These are phyloP conservation scores for Pseudohalonectria lignicola DNA, from an alignment of 2,329 filamentous ascomycete species.

Conservation along the genomic window DNA sequence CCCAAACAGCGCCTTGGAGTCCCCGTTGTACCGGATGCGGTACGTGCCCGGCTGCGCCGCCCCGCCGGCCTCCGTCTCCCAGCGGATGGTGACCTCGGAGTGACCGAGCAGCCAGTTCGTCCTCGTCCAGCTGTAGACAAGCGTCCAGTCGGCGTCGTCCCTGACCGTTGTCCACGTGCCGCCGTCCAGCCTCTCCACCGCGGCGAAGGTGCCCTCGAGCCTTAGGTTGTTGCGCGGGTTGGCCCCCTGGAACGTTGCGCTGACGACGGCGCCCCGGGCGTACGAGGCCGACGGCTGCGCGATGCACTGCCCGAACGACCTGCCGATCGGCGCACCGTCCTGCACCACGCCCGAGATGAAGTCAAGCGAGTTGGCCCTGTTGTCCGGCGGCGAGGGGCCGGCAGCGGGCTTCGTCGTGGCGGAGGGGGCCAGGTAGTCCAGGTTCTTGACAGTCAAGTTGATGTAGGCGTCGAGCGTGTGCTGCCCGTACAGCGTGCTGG, in stretches of 20 bases:
- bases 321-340: slow-evolving; percentile 56
- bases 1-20: slow-evolving; percentile 57
- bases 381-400: slow-evolving; percentile 65
- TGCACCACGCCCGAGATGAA: slow-evolving; percentile 74
- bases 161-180: slow-evolving; percentile 53
- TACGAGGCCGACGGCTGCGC: slow-evolving; percentile 41
- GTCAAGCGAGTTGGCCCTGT: slow-evolving; percentile 61
- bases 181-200: slow-evolving; percentile 51
- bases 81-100: slow-evolving; percentile 64
- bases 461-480: slow-evolving; percentile 80
- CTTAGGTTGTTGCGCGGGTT: slow-evolving; percentile 82
- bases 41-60: slow-evolving; percentile 53
- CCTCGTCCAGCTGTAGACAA: slow-evolving; percentile 71
- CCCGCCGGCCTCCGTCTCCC: slow-evolving; percentile 60
- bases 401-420: slow-evolving; percentile 28
- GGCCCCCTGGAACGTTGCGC: slow-evolving; percentile 66
- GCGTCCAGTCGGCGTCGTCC: slow-evolving; percentile 72
- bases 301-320: slow-evolving; percentile 55
- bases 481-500: slow-evolving; percentile 77
- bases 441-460: slow-evolving; percentile 66
- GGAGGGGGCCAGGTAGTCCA: slow-evolving; percentile 51
- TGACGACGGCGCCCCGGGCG: slow-evolving; percentile 44
- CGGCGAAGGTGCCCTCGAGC: slow-evolving; percentile 65
- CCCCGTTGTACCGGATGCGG: slow-evolving; percentile 70
- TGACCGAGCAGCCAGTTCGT: slow-evolving; percentile 59